phyloP scores from a whole-genome alignment of 495 filamentous ascomycete species.

The Astrothelium subdiscretum region DNA sequence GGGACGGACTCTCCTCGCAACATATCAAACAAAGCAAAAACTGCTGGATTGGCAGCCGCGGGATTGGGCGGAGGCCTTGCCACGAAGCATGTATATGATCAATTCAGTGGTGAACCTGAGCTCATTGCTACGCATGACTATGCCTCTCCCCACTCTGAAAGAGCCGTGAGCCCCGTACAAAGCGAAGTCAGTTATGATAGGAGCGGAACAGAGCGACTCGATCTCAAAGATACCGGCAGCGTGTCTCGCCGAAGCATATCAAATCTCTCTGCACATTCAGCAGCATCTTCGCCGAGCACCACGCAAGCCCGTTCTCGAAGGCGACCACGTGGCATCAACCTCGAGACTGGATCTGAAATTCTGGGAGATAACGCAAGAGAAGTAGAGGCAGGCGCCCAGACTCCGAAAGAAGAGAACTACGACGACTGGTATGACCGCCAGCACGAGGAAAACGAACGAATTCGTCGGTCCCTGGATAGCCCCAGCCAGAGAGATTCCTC shows the following conservation, averaged over 20 bases:
- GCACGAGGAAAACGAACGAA: slow-evolving; percentile 41
- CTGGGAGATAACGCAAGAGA: slow-evolving; percentile 30
- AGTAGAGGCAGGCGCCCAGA: slow-evolving; percentile 29
- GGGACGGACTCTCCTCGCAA: slow-evolving; percentile 22
- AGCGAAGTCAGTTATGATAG: slow-evolving; percentile 69
- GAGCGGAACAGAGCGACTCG: background rate
- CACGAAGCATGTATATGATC: slow-evolving; percentile 17
- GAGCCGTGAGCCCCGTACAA: slow-evolving; percentile 73
- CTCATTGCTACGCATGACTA: slow-evolving; percentile 23
- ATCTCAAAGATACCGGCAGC: background rate
- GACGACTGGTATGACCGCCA: slow-evolving; percentile 43
- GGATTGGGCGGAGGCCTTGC: slow-evolving; percentile 26
- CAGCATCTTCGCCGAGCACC: slow-evolving; percentile 23
- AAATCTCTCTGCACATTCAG: slow-evolving; percentile 18
- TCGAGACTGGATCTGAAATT: slow-evolving; percentile 37
- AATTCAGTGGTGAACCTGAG: slow-evolving; percentile 2
- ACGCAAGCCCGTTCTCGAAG: slow-evolving; percentile 37
- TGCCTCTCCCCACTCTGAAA: slow-evolving; percentile 32
- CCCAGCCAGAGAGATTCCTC: slow-evolving; percentile 36
- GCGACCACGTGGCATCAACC: slow-evolving; percentile 40
- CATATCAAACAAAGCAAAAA: slow-evolving; percentile 31
- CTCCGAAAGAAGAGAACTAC: slow-evolving; percentile 25
- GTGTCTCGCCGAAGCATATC: slow-evolving; percentile 1
- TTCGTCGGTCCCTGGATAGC: slow-evolving; percentile 38
- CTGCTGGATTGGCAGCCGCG: slow-evolving; percentile 27